A percentile compares a stretch with the other conserved stretches of the same genome.
Conservation (phyloP, 2,329 filamentous ascomycete species). For the Epicoccum sorghinum region DNA sequence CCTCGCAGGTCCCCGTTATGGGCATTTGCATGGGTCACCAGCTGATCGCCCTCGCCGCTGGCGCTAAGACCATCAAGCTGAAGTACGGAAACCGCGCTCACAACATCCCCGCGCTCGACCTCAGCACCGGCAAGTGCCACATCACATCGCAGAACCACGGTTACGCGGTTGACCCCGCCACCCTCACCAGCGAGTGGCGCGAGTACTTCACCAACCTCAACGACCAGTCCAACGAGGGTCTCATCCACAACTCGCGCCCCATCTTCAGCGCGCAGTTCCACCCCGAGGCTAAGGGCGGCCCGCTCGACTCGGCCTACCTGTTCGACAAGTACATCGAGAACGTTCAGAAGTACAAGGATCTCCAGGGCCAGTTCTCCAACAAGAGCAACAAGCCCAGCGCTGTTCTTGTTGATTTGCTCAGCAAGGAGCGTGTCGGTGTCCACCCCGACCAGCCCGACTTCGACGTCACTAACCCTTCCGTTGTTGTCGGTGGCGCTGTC, state of each 20-base stretch:
- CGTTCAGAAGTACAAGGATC: conserved; percentile 86
- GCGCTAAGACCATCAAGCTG: conserved; percentile 91
- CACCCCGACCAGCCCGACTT: conserved; percentile 49
- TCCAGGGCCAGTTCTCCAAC: conserved; percentile 72
- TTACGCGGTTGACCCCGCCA: conserved; percentile 88
- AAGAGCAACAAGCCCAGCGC: conserved; percentile 88
- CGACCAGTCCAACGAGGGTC: conserved; percentile 94
- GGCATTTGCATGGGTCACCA: conserved; percentile 98
- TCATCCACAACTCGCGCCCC: conserved; percentile 93
- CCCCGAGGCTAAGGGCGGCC: conserved; percentile 95
- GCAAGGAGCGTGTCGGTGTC: conserved; percentile 94
- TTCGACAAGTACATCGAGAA: conserved; percentile 96
- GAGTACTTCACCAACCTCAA: conserved; percentile 99
- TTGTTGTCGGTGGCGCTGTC: conserved; percentile 36
- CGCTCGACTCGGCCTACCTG: conserved; percentile 92
- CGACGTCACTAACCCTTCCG: conserved; percentile 34
- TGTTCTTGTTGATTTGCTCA: conserved; percentile 86
- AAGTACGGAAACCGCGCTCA: conserved; percentile 99
- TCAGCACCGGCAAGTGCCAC: conserved; percentile 96
- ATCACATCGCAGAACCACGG: conserved; percentile 99
- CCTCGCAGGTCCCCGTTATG: conserved; percentile 90
- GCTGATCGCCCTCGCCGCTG: conserved; percentile 86
- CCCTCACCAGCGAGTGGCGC: conserved; percentile 85
- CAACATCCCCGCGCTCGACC: conserved; percentile 94
- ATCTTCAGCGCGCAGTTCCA: conserved; percentile 99